Base-by-base conservation (phyloP, 75 land plant species). In the Cupressus sempervirens region DNA sequence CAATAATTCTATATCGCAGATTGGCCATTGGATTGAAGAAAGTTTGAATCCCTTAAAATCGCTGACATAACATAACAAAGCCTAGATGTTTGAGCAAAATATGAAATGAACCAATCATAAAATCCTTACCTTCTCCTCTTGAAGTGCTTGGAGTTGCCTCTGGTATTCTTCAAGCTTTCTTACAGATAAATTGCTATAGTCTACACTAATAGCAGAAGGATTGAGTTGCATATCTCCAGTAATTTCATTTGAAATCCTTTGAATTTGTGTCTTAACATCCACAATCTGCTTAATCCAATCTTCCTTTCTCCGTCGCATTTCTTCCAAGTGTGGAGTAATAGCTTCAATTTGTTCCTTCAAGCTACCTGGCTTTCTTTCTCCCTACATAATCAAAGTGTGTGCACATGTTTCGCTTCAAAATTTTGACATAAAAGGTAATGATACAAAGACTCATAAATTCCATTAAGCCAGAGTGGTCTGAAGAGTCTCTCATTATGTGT, bases 131-230 rank as follows among this genome's bases (percentile, higher is more conserved):
- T 92, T 92, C 81, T 95, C 97, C 54, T 93, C 91, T 79, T 94
- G 95, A 58, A 95, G 90, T 32, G 84, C 65, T 76, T 89, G 87
- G 16, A 95, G 87, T 77, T 90, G 89, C 29, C 38, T 86, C 38
- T 92, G 91, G 38, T 89, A 86, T 82, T 95, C 97, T 70, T 95
- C 94, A 12, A 95, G 87, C 85, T 88, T 95, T 70, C 88, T 89
- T 14, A 75, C 35, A 10, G 95, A 89, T 45, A 94, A 82, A 79
- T 93, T 93, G 56, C 85, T 79, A 70, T 94, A 93, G 81, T 93
- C 92, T 13, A 92, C 86, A 8, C 56, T 85, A 4, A 81, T 18
- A 2, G 68, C 82, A 0, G 85, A 65, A 12, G 83, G 38, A 43
- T 11, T 72, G 10, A 70, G 12, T 4, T 89, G 88, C 8, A 36